These are phyloP conservation scores for Galerina marginata DNA, from an alignment of 768 basidiomycete genomes.

Conservation along the genomic window DNA sequence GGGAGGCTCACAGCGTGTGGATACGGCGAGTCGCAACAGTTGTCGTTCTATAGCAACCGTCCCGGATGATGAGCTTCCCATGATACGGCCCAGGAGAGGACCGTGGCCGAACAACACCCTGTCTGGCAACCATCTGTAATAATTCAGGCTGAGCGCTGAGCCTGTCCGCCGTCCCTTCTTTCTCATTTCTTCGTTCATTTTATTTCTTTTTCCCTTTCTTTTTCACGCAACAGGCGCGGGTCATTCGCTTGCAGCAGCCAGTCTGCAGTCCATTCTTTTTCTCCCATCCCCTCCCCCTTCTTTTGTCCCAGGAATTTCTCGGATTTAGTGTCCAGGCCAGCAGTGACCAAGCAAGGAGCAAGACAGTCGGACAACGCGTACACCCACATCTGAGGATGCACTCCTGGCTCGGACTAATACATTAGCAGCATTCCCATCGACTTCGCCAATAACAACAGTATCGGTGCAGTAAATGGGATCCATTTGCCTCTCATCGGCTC, in stretches of 20 bases:
- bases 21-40: constrained; percentile 14
- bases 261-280: constrained; percentile 38
- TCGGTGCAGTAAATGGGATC: constrained; percentile 47
- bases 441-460: constrained; percentile 5
- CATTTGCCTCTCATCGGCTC: constrained; percentile 71
- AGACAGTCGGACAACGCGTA: background rate
- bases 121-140: constrained; percentile 19
- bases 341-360: background rate
- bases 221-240: constrained; percentile 23
- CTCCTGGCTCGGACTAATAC: constrained; percentile 14
- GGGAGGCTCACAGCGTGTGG: constrained; percentile 19
- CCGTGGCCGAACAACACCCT: constrained; percentile 16
- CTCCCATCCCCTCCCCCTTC: constrained; percentile 4
- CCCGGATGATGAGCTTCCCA: constrained; percentile 14
- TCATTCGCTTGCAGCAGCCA: constrained; percentile 29
- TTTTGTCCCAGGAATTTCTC: background rate
- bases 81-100: constrained; percentile 3
- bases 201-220: constrained; percentile 17
- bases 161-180: constrained; percentile 2
- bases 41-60: constrained; percentile 25
- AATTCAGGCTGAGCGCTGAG: constrained; percentile 11
- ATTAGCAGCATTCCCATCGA: constrained; percentile 13
- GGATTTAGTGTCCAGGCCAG: background rate
- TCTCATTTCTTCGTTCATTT: constrained; percentile 14
- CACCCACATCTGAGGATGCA: constrained; percentile 19